phyloP scores from a whole-genome alignment of 805 yeast genomes.

The Pichia occidentalis region DNA sequence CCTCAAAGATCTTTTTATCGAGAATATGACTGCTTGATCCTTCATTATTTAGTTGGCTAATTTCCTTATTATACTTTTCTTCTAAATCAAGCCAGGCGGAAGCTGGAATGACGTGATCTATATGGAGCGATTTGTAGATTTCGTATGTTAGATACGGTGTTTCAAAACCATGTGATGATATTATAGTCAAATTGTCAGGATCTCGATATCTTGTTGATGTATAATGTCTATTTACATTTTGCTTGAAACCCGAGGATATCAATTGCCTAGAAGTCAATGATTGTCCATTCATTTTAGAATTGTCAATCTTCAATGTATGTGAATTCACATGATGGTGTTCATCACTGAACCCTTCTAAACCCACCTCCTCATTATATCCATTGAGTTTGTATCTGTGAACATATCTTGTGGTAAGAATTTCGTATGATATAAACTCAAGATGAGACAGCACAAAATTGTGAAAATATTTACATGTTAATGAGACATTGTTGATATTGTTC shows the following conservation, averaged over 20 bases:
- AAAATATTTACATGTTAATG: conserved; percentile 9
- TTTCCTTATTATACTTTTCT: conserved; percentile 1
- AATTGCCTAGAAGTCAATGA: neutral
- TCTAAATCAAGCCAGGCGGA: conserved; percentile 8
- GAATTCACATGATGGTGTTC: conserved; percentile 11
- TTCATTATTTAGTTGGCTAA: neutral
- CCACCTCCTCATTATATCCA: neutral
- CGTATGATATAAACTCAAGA: conserved; percentile 8
- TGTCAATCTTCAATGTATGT: conserved; percentile 8
- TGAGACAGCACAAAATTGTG: conserved; percentile 12
- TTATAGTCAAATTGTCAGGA: conserved; percentile 6
- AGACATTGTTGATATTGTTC: conserved; percentile 9
- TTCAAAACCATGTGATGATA: conserved; percentile 7
- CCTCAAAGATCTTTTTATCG: conserved; percentile 4
- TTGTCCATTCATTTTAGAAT: neutral
- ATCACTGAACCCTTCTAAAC: conserved; percentile 6
- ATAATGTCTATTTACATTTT: conserved; percentile 1
- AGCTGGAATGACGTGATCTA: conserved; percentile 12
- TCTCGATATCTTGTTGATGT: conserved; percentile 10
- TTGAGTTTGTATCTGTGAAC: conserved; percentile 1
- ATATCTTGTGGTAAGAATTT: conserved; percentile 5
- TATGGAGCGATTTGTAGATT: conserved; percentile 6
- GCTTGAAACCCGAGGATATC: conserved; percentile 3
- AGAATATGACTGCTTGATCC: neutral
- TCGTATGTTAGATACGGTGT: conserved; percentile 10